Percentiles rank a stretch among this genome's conserved stretches.
Evolutionary conservation across 768 basidiomycete genomes (phyloP).

Genomic region (Guyanaporus albipodus): DNA sequence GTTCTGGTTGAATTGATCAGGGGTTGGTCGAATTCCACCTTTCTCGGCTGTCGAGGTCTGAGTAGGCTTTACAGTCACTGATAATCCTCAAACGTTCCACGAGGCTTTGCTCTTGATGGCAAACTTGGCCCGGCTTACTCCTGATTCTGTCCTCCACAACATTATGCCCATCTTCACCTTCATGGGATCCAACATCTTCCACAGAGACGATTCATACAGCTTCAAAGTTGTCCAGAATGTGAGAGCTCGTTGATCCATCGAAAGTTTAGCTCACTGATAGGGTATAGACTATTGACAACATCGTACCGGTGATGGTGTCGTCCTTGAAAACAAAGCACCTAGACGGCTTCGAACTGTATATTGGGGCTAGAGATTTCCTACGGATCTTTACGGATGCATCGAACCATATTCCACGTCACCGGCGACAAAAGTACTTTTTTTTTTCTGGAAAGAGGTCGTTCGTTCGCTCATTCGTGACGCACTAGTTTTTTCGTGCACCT

Average conservation of each 20-base stretch:
- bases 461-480: conserved; percentile 3
- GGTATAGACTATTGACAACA: conserved; percentile 80
- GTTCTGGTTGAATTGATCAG: conserved; percentile 85
- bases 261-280: background rate
- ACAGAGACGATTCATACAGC: conserved; percentile 92
- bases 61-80: conserved; percentile 53
- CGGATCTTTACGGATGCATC: conserved; percentile 92
- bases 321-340: conserved; percentile 62
- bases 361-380: conserved; percentile 75
- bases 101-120: conserved; percentile 88
- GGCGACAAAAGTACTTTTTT: conserved; percentile 74
- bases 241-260: conserved; percentile 1
- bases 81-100: conserved; percentile 92
- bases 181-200: conserved; percentile 98
- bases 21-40: conserved; percentile 37
- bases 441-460: background rate
- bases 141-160: conserved; percentile 89
- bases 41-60: background rate
- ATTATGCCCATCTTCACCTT: conserved; percentile 99
- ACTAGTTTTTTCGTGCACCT: conserved; percentile 86
- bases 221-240: conserved; percentile 95
- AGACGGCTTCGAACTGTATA: conserved; percentile 55
- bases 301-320: conserved; percentile 88
- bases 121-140: conserved; percentile 74
- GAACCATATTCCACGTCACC: conserved; percentile 87